phyloP scores from a whole-genome alignment of 805 yeast genomes.

The Cyberlindnera lachancei region DNA sequence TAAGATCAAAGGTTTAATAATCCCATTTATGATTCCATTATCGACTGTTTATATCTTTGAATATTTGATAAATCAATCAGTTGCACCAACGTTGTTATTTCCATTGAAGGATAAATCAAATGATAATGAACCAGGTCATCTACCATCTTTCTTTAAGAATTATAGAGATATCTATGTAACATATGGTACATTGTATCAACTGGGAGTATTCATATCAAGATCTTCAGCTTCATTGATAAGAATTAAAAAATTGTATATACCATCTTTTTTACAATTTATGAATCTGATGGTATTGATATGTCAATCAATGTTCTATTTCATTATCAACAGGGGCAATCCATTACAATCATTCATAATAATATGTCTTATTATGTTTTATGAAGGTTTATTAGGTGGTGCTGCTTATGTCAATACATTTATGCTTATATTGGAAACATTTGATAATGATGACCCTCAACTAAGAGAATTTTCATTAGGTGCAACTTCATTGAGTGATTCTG shows the following conservation, averaged over 20 bases:
- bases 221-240: conserved; percentile 69
- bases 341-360: conserved; percentile 57
- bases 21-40: conserved; percentile 78
- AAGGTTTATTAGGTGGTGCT: conserved; percentile 86
- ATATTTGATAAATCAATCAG: conserved; percentile 85
- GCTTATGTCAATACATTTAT: conserved; percentile 86
- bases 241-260: conserved; percentile 47
- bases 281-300: conserved; percentile 51
- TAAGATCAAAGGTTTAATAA: conserved; percentile 35
- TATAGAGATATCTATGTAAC: conserved; percentile 87
- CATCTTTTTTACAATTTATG: conserved; percentile 58
- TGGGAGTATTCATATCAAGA: conserved; percentile 88
- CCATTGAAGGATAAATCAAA: too few species aligned
- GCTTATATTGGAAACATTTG: conserved; percentile 56
- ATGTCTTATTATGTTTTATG: conserved; percentile 66
- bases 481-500: conserved; percentile 75
- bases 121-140: too few species aligned
- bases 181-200: conserved; percentile 82
- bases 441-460: conserved; percentile 37
- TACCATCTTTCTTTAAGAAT: conserved; percentile 58
- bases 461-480: conserved; percentile 79
- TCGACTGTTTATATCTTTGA: conserved; percentile 80
- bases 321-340: too few species aligned
- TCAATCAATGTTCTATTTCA: conserved; percentile 56
- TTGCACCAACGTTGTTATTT: conserved; percentile 80